Percentiles rank a stretch among this genome's conserved stretches.
Conservation (phyloP, 768 basidiomycete genomes). For the Lyophyllum semitale region DNA sequence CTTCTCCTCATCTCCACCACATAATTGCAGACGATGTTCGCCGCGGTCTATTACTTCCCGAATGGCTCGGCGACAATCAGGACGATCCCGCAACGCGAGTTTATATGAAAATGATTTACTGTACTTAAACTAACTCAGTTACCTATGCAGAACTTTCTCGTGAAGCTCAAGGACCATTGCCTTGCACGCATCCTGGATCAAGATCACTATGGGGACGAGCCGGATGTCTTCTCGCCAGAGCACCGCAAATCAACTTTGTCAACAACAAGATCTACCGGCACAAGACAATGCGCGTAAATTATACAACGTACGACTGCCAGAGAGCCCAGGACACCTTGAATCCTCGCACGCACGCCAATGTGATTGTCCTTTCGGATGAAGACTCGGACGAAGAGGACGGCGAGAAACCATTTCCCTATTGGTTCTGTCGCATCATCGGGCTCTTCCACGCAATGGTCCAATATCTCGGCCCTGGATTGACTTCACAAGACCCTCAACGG, state of each 20-base stretch:
- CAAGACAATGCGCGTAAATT: constrained; percentile 25
- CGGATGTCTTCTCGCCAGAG: background rate
- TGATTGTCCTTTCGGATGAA: constrained; percentile 22
- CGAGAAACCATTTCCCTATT: constrained; percentile 32
- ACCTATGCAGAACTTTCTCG: background rate
- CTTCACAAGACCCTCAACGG: constrained; percentile 28
- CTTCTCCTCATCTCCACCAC: background rate
- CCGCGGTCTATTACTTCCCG: background rate
- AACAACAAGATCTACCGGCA: constrained; percentile 20
- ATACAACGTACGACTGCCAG: constrained; percentile 31
- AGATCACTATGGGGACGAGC: background rate
- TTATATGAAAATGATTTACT: no score
- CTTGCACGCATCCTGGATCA: background rate
- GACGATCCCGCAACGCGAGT: constrained; percentile 3
- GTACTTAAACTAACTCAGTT: background rate
- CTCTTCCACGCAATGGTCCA: constrained; percentile 27
- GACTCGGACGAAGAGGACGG: background rate
- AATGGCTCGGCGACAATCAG: background rate
- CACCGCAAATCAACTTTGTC: constrained; percentile 7
- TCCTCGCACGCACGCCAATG: constrained; percentile 6
- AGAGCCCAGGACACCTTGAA: constrained; percentile 24
- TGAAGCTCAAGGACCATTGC: constrained; percentile 3
- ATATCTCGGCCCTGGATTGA: background rate
- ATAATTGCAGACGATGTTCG: background rate
- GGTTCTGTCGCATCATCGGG: constrained; percentile 29